Conservation (phyloP, 1,284 basidiomycete genomes). For the Malassezia obtusa region DNA sequence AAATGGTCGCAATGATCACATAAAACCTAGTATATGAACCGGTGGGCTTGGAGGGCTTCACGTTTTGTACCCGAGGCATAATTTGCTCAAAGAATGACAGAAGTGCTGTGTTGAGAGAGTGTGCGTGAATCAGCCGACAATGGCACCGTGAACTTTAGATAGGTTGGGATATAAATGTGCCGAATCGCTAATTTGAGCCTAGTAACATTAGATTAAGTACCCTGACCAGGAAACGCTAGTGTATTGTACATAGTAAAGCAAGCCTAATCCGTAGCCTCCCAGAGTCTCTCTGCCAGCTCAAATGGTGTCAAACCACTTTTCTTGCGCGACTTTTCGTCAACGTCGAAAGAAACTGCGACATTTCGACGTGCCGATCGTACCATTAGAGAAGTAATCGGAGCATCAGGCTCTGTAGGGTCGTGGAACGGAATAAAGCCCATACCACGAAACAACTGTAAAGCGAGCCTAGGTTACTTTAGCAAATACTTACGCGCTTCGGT, state of each 20-base stretch:
- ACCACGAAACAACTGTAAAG: slow-evolving; percentile 26
- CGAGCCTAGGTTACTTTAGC: slow-evolving; percentile 13
- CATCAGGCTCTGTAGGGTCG: slow-evolving; percentile 1
- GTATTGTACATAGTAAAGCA: not conserved
- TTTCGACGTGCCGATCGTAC: slow-evolving; percentile 29
- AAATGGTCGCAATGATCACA: slow-evolving; percentile 7
- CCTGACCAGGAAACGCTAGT: too few species aligned
- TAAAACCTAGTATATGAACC: not conserved
- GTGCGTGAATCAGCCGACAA: not conserved
- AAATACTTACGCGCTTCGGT: slow-evolving; percentile 29
- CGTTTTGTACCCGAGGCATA: not conserved
- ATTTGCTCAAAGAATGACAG: not conserved
- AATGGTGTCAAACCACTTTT: slow-evolving; percentile 19
- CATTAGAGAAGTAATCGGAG: slow-evolving; percentile 21
- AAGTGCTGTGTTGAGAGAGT: too few species aligned
- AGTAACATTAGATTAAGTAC: too few species aligned
- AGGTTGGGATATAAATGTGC: not conserved
- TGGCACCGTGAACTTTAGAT: not conserved
- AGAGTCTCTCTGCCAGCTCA: slow-evolving; percentile 27
- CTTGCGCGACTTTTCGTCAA: slow-evolving; percentile 17
- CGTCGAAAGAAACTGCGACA: slow-evolving; percentile 30
- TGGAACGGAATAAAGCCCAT: slow-evolving; percentile 31
- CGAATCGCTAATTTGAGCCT: not conserved
- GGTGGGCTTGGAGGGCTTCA: not conserved
- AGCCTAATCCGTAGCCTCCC: slow-evolving; percentile 16